phyloP scores from a whole-genome alignment of 2,329 filamentous ascomycete species.

The Capronia epimyces region DNA sequence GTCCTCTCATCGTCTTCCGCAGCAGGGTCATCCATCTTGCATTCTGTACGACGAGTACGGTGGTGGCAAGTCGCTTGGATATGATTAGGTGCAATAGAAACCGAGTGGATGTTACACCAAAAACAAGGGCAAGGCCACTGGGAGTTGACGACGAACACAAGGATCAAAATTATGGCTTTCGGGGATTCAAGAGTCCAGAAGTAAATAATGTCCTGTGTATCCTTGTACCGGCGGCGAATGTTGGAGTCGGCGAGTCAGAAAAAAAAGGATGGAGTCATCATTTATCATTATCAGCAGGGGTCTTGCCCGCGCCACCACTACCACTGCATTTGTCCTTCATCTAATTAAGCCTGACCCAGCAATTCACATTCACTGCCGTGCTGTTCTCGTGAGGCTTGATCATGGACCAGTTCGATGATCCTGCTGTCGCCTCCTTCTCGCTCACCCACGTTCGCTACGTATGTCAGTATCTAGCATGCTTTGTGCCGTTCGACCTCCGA shows the following conservation, averaged over 20 bases:
- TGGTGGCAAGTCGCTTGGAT: not conserved
- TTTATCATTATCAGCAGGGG: not conserved
- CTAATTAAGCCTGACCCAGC: not conserved
- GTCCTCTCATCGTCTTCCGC: constrained; percentile 51
- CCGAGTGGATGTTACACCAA: too few relatives aligned
- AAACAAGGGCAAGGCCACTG: too few relatives aligned
- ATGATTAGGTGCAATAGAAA: not conserved
- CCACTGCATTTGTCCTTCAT: not conserved
- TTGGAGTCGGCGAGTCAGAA: not conserved
- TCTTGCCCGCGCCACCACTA: not conserved
- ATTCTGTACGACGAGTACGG: constrained; percentile 27
- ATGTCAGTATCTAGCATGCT: constrained; percentile 32
- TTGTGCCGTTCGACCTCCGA: not conserved
- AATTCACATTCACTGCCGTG: not conserved
- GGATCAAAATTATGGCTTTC: too few relatives aligned
- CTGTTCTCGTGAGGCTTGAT: not conserved
- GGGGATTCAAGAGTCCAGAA: not conserved
- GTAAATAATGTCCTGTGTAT: too few relatives aligned
- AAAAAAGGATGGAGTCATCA: not conserved
- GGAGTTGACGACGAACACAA: too few relatives aligned
- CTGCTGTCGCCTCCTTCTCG: constrained; percentile 77
- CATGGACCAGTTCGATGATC: constrained; percentile 25
- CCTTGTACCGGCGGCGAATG: not conserved
- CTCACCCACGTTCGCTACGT: constrained; percentile 97
- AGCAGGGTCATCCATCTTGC: constrained; percentile 36